Base-by-base conservation (phyloP, 2,329 filamentous ascomycete species). In the Ceratocystis albifundus region DNA sequence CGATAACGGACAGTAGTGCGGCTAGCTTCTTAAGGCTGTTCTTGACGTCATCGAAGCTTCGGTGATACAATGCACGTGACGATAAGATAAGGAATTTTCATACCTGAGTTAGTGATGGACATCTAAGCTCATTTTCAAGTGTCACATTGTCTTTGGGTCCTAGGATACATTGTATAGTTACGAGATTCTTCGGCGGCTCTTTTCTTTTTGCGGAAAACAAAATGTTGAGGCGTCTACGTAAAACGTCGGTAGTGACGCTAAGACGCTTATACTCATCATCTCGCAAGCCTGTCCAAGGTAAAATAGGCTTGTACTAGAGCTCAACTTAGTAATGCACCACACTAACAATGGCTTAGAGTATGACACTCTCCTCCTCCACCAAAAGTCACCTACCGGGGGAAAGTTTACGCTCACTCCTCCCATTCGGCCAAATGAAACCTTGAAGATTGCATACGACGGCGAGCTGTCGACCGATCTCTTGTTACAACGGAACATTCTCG, bases 401-500 rank as follows among this genome's bases (percentile, higher is more conserved):
- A 75, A 74, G 70, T 77, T 75, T 73, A 75, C 75, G 55, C 73
- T 78, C 41, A 76, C 75, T 1, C 68, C 72, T 0, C 75, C 76
- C 15, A 72, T 78, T 4, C 72, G 72, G 3, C 66, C 71, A 4
- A 72, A 72, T 7, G 66, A 69, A 12, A 71, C 68, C n/a, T 71
- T 78, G 64, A 74, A 71, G 36, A 73, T 78, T 1, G 71, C 71
- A 0, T 77, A 84, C 65, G 77, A 77, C 44, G 82, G 82, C 4
- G 72, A 72, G 0, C 71, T 87, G 10, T 69, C 73, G 0, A 80
- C 82, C 65, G 74, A 76, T 64, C 80, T 84, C 46, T 82, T 91
- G 66, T 87, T 92, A 71, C 88, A 87, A 48, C 82, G 80, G 69
- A 75, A 76, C 50, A 73, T 82, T 3, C 80, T 87, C 68, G 84